Percentiles rank a stretch among this genome's conserved stretches.
Evolutionary conservation across 2,329 filamentous ascomycete species (phyloP).

Genomic region (Pestalotiopsis sp.): DNA sequence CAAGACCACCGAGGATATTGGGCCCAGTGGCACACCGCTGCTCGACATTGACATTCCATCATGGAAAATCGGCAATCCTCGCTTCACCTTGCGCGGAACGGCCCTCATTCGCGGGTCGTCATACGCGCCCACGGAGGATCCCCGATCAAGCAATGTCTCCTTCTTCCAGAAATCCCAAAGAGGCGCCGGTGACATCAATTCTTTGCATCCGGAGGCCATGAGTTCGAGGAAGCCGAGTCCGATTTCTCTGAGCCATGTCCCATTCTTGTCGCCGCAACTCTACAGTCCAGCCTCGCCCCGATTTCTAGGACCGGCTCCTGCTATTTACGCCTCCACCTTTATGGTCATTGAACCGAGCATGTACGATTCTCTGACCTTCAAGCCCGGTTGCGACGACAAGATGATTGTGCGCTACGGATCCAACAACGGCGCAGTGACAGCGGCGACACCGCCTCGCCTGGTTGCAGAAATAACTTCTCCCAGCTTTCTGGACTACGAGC

Average conservation of each 20-base stretch:
- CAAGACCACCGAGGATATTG: conserved; percentile 63
- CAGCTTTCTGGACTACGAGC: conserved; percentile 92
- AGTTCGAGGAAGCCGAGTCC: conserved; percentile 39
- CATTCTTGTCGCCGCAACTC: conserved; percentile 28
- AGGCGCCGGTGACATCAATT: conserved; percentile 31
- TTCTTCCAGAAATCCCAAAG: conserved; percentile 40
- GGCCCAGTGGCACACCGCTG: conserved; percentile 48
- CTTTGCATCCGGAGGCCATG: conserved; percentile 30
- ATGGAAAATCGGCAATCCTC: conserved; percentile 80
- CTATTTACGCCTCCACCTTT: conserved; percentile 52
- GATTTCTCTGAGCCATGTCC: conserved; percentile 39
- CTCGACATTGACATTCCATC: conserved; percentile 80
- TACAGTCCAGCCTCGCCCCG: conserved; percentile 38
- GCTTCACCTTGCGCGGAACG: conserved; percentile 77
- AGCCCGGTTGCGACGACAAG: conserved; percentile 77
- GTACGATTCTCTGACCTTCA: conserved; percentile 79
- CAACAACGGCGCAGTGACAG: conserved; percentile 73
- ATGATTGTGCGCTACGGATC: conserved; percentile 81
- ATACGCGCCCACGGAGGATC: conserved; percentile 75
- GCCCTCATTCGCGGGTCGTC: conserved; percentile 81
- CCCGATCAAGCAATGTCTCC: conserved; percentile 64
- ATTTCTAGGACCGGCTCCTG: conserved; percentile 42
- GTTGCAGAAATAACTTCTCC: conserved; percentile 97
- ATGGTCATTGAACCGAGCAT: conserved; percentile 70
- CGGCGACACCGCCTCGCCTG: conserved; percentile 86